These are phyloP conservation scores for Aspergillus vadensis DNA, from an alignment of 2,329 filamentous ascomycete genomes.

Conservation along the genomic window DNA sequence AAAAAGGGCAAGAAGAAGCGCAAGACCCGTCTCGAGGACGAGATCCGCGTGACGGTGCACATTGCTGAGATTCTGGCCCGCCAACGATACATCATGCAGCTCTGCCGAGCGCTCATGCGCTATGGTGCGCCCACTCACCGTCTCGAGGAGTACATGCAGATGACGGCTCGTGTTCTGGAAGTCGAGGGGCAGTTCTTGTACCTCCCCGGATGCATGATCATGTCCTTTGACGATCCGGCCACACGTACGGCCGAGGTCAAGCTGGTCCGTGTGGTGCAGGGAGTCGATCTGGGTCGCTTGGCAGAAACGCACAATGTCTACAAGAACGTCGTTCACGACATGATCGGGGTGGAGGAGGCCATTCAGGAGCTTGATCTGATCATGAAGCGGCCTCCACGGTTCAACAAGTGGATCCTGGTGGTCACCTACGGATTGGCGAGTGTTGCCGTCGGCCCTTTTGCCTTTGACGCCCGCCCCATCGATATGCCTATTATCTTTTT, in stretches of 20 bases:
- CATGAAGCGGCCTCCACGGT: conserved; percentile 58
- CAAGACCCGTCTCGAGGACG: conserved; percentile 42
- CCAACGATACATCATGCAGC: conserved; percentile 79
- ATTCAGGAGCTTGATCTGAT: conserved; percentile 52
- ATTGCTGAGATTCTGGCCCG: conserved; percentile 72
- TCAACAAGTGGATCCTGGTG: conserved; percentile 56
- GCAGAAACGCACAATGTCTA: conserved; percentile 47
- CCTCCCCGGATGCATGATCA: conserved; percentile 49
- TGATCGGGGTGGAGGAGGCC: conserved; percentile 46
- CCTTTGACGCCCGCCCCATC: conserved; percentile 72
- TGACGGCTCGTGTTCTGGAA: conserved; percentile 80
- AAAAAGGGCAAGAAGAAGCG: conserved; percentile 25
- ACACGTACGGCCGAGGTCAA: conserved; percentile 49
- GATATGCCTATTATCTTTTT: conserved; percentile 77
- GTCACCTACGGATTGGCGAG: conserved; percentile 74
- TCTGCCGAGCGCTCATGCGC: conserved; percentile 83
- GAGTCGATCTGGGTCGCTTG: conserved; percentile 45
- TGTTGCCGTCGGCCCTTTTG: conserved; percentile 73
- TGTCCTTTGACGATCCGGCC: conserved; percentile 69
- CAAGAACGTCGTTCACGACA: conserved; percentile 48
- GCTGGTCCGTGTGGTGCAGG: conserved; percentile 42
- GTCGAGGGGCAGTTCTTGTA: conserved; percentile 89
- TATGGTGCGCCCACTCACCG: conserved; percentile 90
- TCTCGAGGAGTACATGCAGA: conserved; percentile 83
- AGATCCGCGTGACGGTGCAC: conserved; percentile 60